Evolutionary conservation across 805 yeast species (phyloP).

Genomic region (Metschnikowia colocasiae): DNA sequence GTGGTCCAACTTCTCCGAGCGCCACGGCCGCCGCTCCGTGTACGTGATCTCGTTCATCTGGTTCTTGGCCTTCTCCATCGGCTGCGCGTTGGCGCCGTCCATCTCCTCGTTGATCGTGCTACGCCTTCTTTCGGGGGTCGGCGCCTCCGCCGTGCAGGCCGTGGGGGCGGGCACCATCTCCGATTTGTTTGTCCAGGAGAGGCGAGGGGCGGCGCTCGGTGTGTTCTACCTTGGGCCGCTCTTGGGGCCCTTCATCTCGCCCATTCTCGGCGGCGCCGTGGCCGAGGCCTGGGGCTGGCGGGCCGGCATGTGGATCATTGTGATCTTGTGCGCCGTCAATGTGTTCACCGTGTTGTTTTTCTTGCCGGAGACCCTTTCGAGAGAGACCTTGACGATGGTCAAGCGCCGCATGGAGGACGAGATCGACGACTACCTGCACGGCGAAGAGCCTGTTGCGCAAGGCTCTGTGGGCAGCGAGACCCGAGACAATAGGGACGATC

Average conservation of each 20-base stretch:
- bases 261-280: constrained; percentile 74
- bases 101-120: constrained; percentile 63
- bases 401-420: constrained; percentile 9
- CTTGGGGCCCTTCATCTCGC: constrained; percentile 75
- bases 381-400: constrained; percentile 46
- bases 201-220: constrained; percentile 79
- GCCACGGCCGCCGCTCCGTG: constrained; percentile 69
- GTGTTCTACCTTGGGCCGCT: constrained; percentile 76
- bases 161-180: constrained; percentile 88
- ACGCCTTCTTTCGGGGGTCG: constrained; percentile 73
- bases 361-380: constrained; percentile 78
- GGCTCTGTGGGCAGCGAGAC: too few species aligned
- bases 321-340: constrained; percentile 58
- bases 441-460: neutral
- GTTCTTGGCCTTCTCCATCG: constrained; percentile 65
- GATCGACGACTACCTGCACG: constrained; percentile 10
- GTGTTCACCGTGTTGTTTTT: constrained; percentile 47
- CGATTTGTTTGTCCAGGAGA: constrained; percentile 62
- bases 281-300: constrained; percentile 78
- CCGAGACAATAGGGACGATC: too few species aligned
- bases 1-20: constrained; percentile 83
- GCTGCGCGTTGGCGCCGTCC: constrained; percentile 61
- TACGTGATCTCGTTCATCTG: constrained; percentile 65
- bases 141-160: constrained; percentile 75
- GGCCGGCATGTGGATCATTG: constrained; percentile 83